These are phyloP conservation scores for Vigna nakashimae DNA, from an alignment of 306 rosid species.

Conservation along the genomic window DNA sequence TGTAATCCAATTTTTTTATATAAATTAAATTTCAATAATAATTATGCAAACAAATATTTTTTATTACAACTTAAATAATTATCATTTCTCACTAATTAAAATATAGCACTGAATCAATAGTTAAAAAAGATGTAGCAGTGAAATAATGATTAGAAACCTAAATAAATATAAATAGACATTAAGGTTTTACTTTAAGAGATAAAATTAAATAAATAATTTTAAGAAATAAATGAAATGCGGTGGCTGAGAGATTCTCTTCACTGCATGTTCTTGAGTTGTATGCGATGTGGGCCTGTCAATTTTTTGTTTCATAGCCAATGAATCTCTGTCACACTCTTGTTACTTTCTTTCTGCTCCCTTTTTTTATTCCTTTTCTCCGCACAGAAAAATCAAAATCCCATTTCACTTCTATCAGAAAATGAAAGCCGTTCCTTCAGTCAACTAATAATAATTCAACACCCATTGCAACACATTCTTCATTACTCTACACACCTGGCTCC, in stretches of 20 bases:
- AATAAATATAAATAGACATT: too few species aligned
- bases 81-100: too few species aligned
- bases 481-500: constrained; percentile 17
- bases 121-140: too few species aligned
- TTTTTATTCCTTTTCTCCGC: not conserved
- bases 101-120: too few species aligned
- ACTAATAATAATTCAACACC: constrained; percentile 30
- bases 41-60: too few species aligned
- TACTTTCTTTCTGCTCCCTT: constrained; percentile 2
- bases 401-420: not conserved
- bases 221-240: too few species aligned
- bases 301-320: not conserved
- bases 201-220: too few species aligned
- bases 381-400: not conserved
- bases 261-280: constrained; percentile 1
- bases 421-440: constrained; percentile 24
- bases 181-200: not conserved
- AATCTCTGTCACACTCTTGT: not conserved
- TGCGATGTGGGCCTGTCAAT: not conserved
- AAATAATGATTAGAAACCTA: too few species aligned
- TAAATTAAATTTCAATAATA: too few species aligned
- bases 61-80: too few species aligned
- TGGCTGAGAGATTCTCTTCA: not conserved
- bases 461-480: not conserved
- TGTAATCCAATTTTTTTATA: too few species aligned